Evolutionary conservation across 345 rosid genomes (phyloP), one percentile per base, ranked within the genome.

Genomic region (Reutealis trisperma): DNA sequence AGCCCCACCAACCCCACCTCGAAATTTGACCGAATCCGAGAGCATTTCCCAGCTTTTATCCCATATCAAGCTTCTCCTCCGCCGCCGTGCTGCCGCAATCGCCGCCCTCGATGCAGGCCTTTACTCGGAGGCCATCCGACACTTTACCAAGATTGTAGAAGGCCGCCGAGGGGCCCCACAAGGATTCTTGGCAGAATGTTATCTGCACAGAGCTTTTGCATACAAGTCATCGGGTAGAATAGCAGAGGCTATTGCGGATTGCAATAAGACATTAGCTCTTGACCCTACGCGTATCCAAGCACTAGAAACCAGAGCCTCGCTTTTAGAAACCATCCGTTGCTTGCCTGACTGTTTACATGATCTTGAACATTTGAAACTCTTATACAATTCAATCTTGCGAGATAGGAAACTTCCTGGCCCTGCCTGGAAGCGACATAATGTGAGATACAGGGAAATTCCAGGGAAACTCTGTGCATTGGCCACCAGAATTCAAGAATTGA

Each of bases 381-480:
- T 96, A 7, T 96, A 89, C 82, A 96, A 96, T 83, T 87, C 99
- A 18, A 89, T 96, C 78, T 74, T 93, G 70, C 89, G 99, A 0
- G 96, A 93, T 14, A 75, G 97, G 80, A 93, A 92, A 78, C 96
- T 96, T 13, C 99, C 97, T 0, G 99, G 99, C 32, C 99, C 99
- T 37, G 90, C 84, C 18, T 96, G 99, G 99, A 96, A 96, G 84
- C 87, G 90, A 11, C 98, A 93, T 80, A 83, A 90, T 8, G 96
- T 93, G 16, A 84, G 88, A 52, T 96, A 93, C 89, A 80, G 92
- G 41, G 99, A 96, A 47, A 92, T 96, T 67, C 98, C 99, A 0
- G 98, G 93, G 70, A 92, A 83, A 60, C 77, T 96, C 34, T 92
- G 96, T 27, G 89, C 90, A 0, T 84, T 96, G 70, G 84, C 97